phyloP scores from a whole-genome alignment of 2,329 filamentous ascomycete genomes.

The Colletotrichum plurivorum region DNA sequence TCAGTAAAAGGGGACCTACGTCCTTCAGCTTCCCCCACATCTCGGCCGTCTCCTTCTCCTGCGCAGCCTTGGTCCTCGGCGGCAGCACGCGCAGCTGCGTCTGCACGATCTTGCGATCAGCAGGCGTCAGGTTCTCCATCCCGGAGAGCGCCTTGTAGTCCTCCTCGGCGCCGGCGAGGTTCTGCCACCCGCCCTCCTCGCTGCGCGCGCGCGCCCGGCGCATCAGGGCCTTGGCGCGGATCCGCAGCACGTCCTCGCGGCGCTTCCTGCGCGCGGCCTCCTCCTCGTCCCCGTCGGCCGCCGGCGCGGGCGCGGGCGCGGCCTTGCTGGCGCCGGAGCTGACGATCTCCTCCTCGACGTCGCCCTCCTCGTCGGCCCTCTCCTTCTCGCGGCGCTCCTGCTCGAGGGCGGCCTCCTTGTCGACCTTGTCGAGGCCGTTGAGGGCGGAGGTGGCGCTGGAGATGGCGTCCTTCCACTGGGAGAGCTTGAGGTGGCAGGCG shows the following conservation, averaged over 20 bases:
- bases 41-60: slow-evolving; percentile 90
- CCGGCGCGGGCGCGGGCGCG: slow-evolving; percentile 51
- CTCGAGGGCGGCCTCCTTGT: slow-evolving; percentile 49
- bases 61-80: slow-evolving; percentile 79
- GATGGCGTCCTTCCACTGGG: slow-evolving; percentile 87
- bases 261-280: slow-evolving; percentile 53
- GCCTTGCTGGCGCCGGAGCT: slow-evolving; percentile 70
- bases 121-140: slow-evolving; percentile 72
- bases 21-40: slow-evolving; percentile 98
- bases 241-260: slow-evolving; percentile 77
- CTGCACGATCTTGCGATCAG: slow-evolving; percentile 78
- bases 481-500: slow-evolving; percentile 87
- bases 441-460: slow-evolving; percentile 81
- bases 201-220: slow-evolving; percentile 81
- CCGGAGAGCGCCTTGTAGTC: slow-evolving; percentile 81
- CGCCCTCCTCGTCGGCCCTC: slow-evolving; percentile 64
- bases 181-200: slow-evolving; percentile 83
- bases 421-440: slow-evolving; percentile 77
- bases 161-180: slow-evolving; percentile 81
- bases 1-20: slow-evolving; percentile 57
- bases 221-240: slow-evolving; percentile 87
- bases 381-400: slow-evolving; percentile 51
- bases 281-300: slow-evolving; percentile 43
- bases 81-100: slow-evolving; percentile 77
- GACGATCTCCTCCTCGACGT: slow-evolving; percentile 68